phyloP scores from a whole-genome alignment of 1,284 basidiomycete species.

The Mycena sp. region DNA sequence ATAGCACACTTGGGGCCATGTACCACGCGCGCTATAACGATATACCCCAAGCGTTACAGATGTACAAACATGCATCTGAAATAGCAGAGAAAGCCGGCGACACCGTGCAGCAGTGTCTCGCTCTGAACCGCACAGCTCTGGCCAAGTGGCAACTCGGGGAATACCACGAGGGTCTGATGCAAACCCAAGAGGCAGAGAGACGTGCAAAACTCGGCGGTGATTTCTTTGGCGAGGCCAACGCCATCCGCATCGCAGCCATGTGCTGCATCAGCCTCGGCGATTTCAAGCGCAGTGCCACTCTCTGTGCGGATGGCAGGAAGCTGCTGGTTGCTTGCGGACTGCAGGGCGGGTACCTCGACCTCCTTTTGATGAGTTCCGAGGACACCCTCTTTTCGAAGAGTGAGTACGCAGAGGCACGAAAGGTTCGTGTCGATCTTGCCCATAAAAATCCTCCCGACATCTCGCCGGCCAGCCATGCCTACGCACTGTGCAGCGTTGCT shows the following conservation, averaged over 20 bases:
- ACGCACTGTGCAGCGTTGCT: too few relatives aligned
- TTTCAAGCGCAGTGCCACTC: background rate
- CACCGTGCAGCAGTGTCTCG: too few relatives aligned
- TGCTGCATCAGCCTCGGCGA: background rate
- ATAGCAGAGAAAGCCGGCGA: too few relatives aligned
- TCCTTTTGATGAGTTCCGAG: background rate
- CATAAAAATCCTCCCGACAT: too few relatives aligned
- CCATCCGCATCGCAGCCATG: background rate
- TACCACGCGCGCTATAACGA: too few relatives aligned
- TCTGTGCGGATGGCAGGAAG: background rate
- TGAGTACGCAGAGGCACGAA: background rate
- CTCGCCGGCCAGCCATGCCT: too few relatives aligned
- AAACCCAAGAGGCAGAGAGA: background rate
- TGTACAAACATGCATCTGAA: too few relatives aligned
- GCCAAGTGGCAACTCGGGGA: background rate
- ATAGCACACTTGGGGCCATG: too few relatives aligned
- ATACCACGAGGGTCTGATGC: background rate
- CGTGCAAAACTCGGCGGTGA: background rate
- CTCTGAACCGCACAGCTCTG: too few relatives aligned
- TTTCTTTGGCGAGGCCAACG: background rate
- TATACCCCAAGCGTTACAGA: too few relatives aligned
- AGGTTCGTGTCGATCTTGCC: too few relatives aligned
- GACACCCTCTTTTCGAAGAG: background rate
- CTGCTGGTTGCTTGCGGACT: background rate
- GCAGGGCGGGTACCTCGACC: background rate